These are phyloP conservation scores for Nigrospora osmanthi DNA, from an alignment of 2,329 filamentous ascomycete species.

Conservation along the genomic window DNA sequence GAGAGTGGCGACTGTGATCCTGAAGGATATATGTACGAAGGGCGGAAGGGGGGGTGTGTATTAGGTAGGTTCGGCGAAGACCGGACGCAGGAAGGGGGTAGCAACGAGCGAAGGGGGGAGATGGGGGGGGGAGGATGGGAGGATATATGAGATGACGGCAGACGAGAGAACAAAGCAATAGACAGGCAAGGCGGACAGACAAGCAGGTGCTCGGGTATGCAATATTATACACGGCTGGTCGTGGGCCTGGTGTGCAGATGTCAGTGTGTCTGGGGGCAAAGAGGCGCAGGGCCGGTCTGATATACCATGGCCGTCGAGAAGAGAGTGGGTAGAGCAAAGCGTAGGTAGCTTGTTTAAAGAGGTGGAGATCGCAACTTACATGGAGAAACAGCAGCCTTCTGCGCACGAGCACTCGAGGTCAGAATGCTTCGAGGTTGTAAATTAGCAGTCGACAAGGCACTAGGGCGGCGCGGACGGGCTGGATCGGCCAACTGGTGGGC, in stretches of 20 bases:
- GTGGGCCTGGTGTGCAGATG: neutral
- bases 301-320: constrained; percentile 2
- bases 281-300: constrained; percentile 5
- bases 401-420: constrained; percentile 15
- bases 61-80: neutral
- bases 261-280: neutral
- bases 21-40: neutral
- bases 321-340: constrained; percentile 5
- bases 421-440: constrained; percentile 10
- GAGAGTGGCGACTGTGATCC: neutral
- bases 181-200: neutral
- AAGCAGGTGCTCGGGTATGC: constrained; percentile 1
- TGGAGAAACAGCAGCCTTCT: constrained; percentile 11
- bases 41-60: neutral
- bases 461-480: constrained; percentile 12
- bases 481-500: constrained; percentile 15
- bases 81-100: neutral
- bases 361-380: constrained; percentile 17
- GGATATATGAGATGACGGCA: neutral
- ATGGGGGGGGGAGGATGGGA: neutral
- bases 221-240: constrained; percentile 4
- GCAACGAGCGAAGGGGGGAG: neutral
- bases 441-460: constrained; percentile 12
- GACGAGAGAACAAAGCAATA: neutral
- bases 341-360: constrained; percentile 8